Evolutionary conservation across 1,284 basidiomycete species (phyloP), one percentile per base, ranked within the genome.

Genomic region (Hemileia vastatrix): DNA sequence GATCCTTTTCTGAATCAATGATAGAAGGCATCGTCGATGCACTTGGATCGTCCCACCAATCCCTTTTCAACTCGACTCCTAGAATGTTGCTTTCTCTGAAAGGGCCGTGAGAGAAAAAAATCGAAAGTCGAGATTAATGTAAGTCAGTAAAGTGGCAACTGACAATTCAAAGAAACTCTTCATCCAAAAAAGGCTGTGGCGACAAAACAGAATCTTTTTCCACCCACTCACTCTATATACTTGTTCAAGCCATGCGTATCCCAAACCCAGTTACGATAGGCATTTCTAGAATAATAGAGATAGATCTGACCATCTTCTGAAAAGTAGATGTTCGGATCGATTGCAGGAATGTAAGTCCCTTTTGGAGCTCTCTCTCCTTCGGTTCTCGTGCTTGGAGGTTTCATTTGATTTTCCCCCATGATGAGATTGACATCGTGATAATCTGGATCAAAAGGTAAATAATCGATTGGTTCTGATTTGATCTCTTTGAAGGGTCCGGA

Each of bases 191-290:
- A n/a, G n/a, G n/a, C 27, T 27, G 27, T 27, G 27, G 27, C 27
- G 27, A 27, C 27, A 27, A 27, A 27, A 27, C 27, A 27, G 27
- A 27, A 27, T 27, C 27, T 27, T 27, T 27, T 27, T 27, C 27
- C 27, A 27, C 27, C 27, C 27, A 27, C 27, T 27, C 27, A 27
- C 27, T 27, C 57, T 4, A 60, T 60, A 18, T 56, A 60, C 18
- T 60, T 55, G 27, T 24, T 60, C 15, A 55, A 58, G 8, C 19
- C 27, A 57, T 33, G 36, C 36, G 36, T 24, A 32, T 60, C 57
- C 57, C 57, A 60, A 4, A 19, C 45, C 57, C 57, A 60, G 62
- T 60, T 60, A 9, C 50, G 15, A 47, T 60, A 60, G 8, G 57
- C 57, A 21, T 55, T 59, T 60, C 57, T 52, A 19, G 51, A 56